phyloP scores from a whole-genome alignment of 805 yeast genomes.

The Komagataella pseudopastoris region DNA sequence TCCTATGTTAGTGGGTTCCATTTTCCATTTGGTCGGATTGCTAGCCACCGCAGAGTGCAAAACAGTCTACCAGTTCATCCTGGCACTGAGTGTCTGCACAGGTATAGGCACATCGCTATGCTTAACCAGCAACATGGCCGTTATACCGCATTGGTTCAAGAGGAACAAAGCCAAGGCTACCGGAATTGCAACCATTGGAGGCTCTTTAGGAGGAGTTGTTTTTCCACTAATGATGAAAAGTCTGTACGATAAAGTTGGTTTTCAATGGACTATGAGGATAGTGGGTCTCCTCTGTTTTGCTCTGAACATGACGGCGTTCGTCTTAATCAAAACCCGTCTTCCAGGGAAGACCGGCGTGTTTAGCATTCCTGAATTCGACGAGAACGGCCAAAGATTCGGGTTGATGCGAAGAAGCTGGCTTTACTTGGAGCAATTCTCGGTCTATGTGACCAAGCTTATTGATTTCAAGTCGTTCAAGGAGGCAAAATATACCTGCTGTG shows the following conservation, averaged over 20 bases:
- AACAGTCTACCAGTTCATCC: conserved; percentile 23
- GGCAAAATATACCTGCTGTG: conserved; percentile 19
- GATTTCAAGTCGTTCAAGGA: conserved; percentile 22
- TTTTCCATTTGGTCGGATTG: conserved; percentile 31
- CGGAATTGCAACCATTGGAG: conserved; percentile 30
- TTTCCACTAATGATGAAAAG: conserved; percentile 40
- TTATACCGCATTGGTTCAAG: conserved; percentile 31
- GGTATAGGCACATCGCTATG: conserved; percentile 30
- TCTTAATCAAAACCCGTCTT: conserved; percentile 15
- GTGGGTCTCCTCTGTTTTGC: conserved; percentile 21
- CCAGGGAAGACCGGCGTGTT: neutral
- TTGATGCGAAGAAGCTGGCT: neutral
- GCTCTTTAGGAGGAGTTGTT: conserved; percentile 52
- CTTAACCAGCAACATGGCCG: conserved; percentile 30
- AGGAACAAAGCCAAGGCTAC: conserved; percentile 24
- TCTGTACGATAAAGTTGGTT: conserved; percentile 35
- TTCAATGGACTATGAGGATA: conserved; percentile 44
- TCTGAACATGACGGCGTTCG: conserved; percentile 13
- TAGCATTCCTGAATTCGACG: neutral
- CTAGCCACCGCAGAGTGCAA: conserved; percentile 33
- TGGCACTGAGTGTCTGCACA: conserved; percentile 23
- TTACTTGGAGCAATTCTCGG: neutral
- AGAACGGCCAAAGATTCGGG: neutral
- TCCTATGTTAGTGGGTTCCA: conserved; percentile 27
- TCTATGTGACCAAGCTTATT: conserved; percentile 6